phyloP scores from a whole-genome alignment of 2,329 filamentous ascomycete genomes.

The Macrophomina phaseolina region DNA sequence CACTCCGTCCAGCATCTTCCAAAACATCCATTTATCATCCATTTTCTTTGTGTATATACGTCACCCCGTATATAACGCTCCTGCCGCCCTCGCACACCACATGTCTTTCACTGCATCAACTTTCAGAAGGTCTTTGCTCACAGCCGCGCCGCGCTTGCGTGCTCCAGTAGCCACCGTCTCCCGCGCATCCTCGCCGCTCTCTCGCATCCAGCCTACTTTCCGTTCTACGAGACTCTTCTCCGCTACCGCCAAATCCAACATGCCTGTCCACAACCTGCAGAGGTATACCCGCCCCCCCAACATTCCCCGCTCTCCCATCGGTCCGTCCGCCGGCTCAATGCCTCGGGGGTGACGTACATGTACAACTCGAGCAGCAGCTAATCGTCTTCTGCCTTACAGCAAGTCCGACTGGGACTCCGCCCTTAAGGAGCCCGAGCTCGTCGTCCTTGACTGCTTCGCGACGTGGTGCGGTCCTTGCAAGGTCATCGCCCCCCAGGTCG shows the following conservation, averaged over 20 bases:
- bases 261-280: slow-evolving; percentile 55
- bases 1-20: slow-evolving; percentile 39
- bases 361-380: not conserved
- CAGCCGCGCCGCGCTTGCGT: slow-evolving; percentile 43
- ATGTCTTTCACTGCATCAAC: slow-evolving; percentile 40
- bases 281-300: slow-evolving; percentile 42
- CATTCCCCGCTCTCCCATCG: slow-evolving; percentile 9
- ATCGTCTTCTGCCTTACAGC: slow-evolving; percentile 46
- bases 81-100: slow-evolving; percentile 23
- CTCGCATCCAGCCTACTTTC: slow-evolving; percentile 38
- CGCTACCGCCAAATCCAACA: slow-evolving; percentile 41
- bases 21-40: slow-evolving; percentile 16
- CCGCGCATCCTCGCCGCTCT: slow-evolving; percentile 36
- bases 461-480: slow-evolving; percentile 97
- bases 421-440: slow-evolving; percentile 60
- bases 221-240: slow-evolving; percentile 46
- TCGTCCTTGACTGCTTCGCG: slow-evolving; percentile 87
- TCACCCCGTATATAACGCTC: slow-evolving; percentile 28
- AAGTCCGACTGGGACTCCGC: slow-evolving; percentile 64
- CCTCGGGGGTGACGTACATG: not conserved
- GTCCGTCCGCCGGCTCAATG: not conserved
- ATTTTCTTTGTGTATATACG: slow-evolving; percentile 35
- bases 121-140: slow-evolving; percentile 51
- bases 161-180: slow-evolving; percentile 31
- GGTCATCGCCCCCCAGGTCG: slow-evolving; percentile 78